phyloP scores from a whole-genome alignment of 2,329 filamentous ascomycete species.

The Pleoardoris graminearum region DNA sequence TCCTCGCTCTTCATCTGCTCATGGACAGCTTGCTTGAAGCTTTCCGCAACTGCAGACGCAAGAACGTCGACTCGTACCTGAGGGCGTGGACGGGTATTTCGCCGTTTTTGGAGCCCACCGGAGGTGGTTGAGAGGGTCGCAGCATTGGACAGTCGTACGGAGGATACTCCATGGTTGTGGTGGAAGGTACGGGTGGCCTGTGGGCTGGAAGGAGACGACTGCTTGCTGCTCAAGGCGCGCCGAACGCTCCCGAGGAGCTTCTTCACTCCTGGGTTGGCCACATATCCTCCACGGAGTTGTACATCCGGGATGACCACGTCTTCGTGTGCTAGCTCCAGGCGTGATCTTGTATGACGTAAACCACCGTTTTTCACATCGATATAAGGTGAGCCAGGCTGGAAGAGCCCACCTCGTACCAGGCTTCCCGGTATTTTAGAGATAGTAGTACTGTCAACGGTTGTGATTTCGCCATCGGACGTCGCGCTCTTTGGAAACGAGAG shows the following conservation, averaged over 20 bases:
- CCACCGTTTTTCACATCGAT: conserved; percentile 59
- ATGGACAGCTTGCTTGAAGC: conserved; percentile 75
- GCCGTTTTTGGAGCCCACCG: conserved; percentile 39
- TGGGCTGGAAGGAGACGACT: conserved; percentile 33
- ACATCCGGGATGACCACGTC: conserved; percentile 27
- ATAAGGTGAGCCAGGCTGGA: conserved; percentile 80
- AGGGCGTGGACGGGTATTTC: conserved; percentile 29
- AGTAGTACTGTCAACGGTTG: conserved; percentile 57
- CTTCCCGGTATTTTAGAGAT: conserved; percentile 75
- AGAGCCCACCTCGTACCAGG: conserved; percentile 81
- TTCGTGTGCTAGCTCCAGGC: conserved; percentile 37
- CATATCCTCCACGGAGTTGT: conserved; percentile 26
- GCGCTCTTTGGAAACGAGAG: conserved; percentile 53
- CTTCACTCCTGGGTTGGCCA: conserved; percentile 69
- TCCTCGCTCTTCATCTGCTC: conserved; percentile 56
- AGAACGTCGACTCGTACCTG: conserved; percentile 78
- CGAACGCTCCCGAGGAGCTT: conserved; percentile 85
- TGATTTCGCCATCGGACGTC: conserved; percentile 48
- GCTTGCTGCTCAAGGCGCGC: conserved; percentile 71
- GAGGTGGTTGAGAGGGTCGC: conserved; percentile 27
- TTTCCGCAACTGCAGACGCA: conserved; percentile 75
- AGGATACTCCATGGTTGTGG: conserved; percentile 24
- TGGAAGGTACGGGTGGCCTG: conserved; percentile 25
- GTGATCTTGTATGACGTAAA: conserved; percentile 37
- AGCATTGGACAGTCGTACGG: conserved; percentile 36